Base-by-base conservation (phyloP, 257 asterid species). In the Cordia subcordata region DNA sequence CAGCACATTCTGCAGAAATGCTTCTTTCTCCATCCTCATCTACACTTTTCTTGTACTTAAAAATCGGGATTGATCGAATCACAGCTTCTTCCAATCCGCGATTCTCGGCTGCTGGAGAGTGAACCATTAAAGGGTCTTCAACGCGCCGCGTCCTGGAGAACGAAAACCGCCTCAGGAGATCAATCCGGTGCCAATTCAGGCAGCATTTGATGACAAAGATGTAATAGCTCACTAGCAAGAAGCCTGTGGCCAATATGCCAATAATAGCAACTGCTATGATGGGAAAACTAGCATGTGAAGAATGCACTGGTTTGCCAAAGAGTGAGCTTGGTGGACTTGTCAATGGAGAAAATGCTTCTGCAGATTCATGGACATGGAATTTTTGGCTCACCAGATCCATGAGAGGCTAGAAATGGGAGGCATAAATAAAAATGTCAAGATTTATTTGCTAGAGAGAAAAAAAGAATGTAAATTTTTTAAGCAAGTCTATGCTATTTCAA, bases 171-270 rank as follows among this genome's bases (percentile, higher is more conserved):
- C 82, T 18, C 0, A 85, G 52, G 0, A 92, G 75, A 44, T 88
- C 98, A 72, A 87, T 83, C 8, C 95, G 51, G 73, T 85, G 93
- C 95, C 96, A 85, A 74, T 57, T 88, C 21, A 88, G 61, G 82
- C 98, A 88, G 69, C 96, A 88, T 61, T 92, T 92, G 72, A 88
- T 92, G 40, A 84, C 95, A 63, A 92, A 88, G 4, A 92, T 64
- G 79, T 92, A 92, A 90, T 86, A 92, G 73, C 96, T 66, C n/a
- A 92, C 88, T 4, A 92, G 86, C 64, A 92, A 73, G 74, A 92
- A 68, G 0, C 82, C 90, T 14, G 95, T 88, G 64, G 98, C 90
- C 0, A 86, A 11, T 1, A 92, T 92, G 17, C 98, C 98, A 37
- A 92, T 82, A 10, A 92, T 73, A 53, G 98, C 95, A 6, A 92